Conservation (phyloP, 2,329 filamentous ascomycete species). For the Penicillium hesseltinei region DNA sequence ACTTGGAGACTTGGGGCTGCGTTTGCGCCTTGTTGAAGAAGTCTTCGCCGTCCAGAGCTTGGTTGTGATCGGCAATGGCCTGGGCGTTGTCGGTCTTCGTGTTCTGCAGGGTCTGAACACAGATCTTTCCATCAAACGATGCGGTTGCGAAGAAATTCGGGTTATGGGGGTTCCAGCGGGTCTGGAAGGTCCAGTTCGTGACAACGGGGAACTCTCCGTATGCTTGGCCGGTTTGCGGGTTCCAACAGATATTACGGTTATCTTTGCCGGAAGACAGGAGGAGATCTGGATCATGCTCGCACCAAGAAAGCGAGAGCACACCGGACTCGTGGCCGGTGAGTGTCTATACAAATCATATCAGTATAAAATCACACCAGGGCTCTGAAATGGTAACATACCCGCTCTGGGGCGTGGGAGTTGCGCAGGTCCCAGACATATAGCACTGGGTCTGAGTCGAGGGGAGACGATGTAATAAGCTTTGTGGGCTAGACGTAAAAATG, state of each 20-base stretch:
- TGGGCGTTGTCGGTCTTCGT: constrained; percentile 72
- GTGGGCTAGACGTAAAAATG: constrained; percentile 58
- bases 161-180: constrained; percentile 89
- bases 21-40: constrained; percentile 94
- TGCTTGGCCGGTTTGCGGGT: constrained; percentile 82
- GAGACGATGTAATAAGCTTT: constrained; percentile 87
- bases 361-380: not conserved
- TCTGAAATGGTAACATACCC: constrained; percentile 35
- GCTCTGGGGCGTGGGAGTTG: constrained; percentile 91
- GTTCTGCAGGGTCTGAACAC: constrained; percentile 89
- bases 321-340: constrained; percentile 92
- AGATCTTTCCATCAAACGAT: constrained; percentile 95
- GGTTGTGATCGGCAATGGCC: constrained; percentile 60
- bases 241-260: constrained; percentile 94
- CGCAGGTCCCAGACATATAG: constrained; percentile 93
- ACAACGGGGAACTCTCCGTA: constrained; percentile 94
- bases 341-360: constrained; percentile 50
- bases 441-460: constrained; percentile 81
- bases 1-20: constrained; percentile 85
- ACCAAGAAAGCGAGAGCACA: constrained; percentile 93
- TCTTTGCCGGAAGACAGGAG: constrained; percentile 94
- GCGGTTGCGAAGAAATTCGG: constrained; percentile 90
- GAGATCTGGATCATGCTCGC: constrained; percentile 81
- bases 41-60: constrained; percentile 81
- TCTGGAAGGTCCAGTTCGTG: constrained; percentile 99